Conservation (phyloP, 129 eudicot genomes). For the Silybum marianum region DNA sequence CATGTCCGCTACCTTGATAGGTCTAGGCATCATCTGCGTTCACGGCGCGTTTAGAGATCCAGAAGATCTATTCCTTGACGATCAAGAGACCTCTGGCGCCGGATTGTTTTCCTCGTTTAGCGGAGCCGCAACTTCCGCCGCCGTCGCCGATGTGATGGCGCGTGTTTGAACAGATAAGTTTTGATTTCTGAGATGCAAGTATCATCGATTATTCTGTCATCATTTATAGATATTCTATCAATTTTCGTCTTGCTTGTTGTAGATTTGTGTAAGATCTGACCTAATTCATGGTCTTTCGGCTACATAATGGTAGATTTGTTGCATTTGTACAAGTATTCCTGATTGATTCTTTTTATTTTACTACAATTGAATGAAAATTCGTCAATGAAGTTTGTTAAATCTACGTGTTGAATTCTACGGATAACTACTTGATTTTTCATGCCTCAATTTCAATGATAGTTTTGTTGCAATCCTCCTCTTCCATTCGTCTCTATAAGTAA, state of each 20-base stretch:
- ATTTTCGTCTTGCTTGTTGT: conserved; percentile 4
- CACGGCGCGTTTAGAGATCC: conserved; percentile 92
- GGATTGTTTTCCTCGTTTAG: conserved; percentile 55
- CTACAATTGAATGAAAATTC: conserved; percentile 1
- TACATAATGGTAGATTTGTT: conserved; percentile 25
- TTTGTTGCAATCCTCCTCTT: neutral
- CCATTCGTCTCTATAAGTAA: neutral
- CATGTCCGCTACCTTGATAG: conserved; percentile 68
- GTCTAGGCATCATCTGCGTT: conserved; percentile 53
- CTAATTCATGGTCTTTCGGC: conserved; percentile 22
- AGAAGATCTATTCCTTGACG: conserved; percentile 78
- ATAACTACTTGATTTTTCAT: neutral
- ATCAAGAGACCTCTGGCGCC: conserved; percentile 53
- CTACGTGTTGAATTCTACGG: neutral
- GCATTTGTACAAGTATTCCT: conserved; percentile 24
- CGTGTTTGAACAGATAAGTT: conserved; percentile 45
- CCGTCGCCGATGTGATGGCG: conserved; percentile 47
- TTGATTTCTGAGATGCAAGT: conserved; percentile 21
- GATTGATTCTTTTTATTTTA: conserved; percentile 23
- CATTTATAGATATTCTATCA: conserved; percentile 25
- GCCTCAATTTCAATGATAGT: neutral
- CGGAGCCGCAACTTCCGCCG: conserved; percentile 55
- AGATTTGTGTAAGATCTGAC: conserved; percentile 25
- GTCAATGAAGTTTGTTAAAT: conserved; percentile 16
- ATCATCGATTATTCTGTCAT: conserved; percentile 19